Evolutionary conservation across 2,329 filamentous ascomycete genomes (phyloP), one percentile per base, ranked within the genome.

Genomic region (Sporothrix protearum): DNA sequence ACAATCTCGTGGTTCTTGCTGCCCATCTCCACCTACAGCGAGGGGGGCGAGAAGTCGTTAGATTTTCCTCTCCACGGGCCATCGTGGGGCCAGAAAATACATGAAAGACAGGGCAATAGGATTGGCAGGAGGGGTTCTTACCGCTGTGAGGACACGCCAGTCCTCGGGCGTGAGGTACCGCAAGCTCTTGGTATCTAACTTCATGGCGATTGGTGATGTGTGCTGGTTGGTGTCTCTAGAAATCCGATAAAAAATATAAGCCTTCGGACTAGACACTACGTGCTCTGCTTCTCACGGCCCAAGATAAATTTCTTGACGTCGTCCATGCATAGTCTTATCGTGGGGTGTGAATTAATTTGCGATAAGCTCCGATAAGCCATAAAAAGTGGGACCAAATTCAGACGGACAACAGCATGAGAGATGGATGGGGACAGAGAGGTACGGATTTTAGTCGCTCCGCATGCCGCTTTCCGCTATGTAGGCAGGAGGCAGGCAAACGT

Each of bases 1-100:
- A 99, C 95, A 71, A 99, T 87, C 83, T 99, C 96, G 84, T 99
- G 96, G 82, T 98, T 98, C 80, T 93, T 94, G 82, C 92, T 96
- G 78, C 94, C 95, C 82, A 91, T 90, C 81, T 99, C 96, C 77
- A 96, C 92, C 94, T 97, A 22, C 75, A 79, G 81, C 79, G 82
- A 36, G 22, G 3, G 63, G 80, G 7, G n/a, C n/a, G n/a, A n/a
- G n/a, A n/a, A 0, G 3, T 22, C 19, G 53, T 57, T 59, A 59
- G 36, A 69, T 22, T 4, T 45, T 30, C 33, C 42, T 47, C 12
- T 25, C 22, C 2, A 25, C 16, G 12, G 9, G 0, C 19, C 14
- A 1, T 59, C 28, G 55, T 36, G 55, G 3, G 2, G 42, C 42
- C 42, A 14, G 14, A 19, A 47, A 47, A 19, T 47, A 12, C 42